Evolutionary conservation across 495 filamentous ascomycete genomes (phyloP).

Genomic region (Darksidea phi): DNA sequence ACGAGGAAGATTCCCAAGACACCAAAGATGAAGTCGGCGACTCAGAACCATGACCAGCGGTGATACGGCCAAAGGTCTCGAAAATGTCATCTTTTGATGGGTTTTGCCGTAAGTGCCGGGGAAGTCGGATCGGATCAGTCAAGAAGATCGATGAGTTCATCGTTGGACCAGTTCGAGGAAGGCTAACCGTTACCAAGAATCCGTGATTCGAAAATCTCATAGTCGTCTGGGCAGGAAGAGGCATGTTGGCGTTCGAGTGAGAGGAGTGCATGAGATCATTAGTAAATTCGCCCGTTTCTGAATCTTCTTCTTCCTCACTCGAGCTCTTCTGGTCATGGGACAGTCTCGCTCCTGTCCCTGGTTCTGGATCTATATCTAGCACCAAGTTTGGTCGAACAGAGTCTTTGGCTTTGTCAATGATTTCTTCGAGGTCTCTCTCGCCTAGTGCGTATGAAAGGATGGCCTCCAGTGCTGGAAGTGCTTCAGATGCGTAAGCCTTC

Average conservation of each 20-base stretch:
- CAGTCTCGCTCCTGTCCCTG: conserved; percentile 56
- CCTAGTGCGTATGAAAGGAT: conserved; percentile 80
- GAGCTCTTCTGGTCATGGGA: conserved; percentile 61
- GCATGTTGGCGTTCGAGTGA: conserved; percentile 73
- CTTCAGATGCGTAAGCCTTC: conserved; percentile 62
- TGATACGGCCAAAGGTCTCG: conserved; percentile 83
- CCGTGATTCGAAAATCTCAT: conserved; percentile 76
- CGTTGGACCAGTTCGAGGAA: conserved; percentile 39
- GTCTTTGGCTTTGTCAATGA: too few species aligned
- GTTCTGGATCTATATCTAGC: too few species aligned
- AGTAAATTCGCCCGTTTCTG: conserved; percentile 42
- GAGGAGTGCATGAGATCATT: conserved; percentile 54
- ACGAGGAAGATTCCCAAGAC: conserved; percentile 60
- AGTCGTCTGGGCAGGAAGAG: conserved; percentile 71
- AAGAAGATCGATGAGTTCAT: background rate
- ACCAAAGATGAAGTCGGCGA: conserved; percentile 55
- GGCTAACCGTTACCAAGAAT: conserved; percentile 81
- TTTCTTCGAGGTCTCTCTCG: conserved; percentile 69
- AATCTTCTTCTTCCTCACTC: conserved; percentile 77
- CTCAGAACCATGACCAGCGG: conserved; percentile 48
- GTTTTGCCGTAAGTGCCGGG: conserved; percentile 61
- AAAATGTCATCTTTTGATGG: conserved; percentile 65
- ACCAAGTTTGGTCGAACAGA: too few species aligned
- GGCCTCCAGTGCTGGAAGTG: conserved; percentile 78
- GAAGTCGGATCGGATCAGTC: conserved; percentile 57